These are phyloP conservation scores for Diaporthe citriasiana DNA, from an alignment of 2,329 filamentous ascomycete genomes.

Conservation along the genomic window DNA sequence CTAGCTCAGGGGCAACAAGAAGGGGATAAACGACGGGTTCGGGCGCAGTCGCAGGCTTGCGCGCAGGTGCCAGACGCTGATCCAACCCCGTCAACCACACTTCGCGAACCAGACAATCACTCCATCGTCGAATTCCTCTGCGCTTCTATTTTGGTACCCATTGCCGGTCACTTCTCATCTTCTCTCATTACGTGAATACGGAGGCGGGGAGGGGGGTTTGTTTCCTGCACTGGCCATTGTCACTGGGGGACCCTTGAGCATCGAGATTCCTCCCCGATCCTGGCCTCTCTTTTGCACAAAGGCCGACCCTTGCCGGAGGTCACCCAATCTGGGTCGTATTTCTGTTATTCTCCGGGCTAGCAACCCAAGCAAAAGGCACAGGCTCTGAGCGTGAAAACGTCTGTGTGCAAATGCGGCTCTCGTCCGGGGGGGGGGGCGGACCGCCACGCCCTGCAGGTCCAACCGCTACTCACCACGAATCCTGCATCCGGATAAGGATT, in stretches of 20 bases:
- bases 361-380: conserved; percentile 30
- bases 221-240: conserved; percentile 8
- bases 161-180: conserved; percentile 24
- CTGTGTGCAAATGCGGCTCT: conserved; percentile 39
- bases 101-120: conserved; percentile 22
- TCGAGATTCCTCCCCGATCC: conserved; percentile 6
- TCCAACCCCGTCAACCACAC: conserved; percentile 15
- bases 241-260: neutral
- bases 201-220: neutral
- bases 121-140: conserved; percentile 5
- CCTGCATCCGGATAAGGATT: conserved; percentile 12
- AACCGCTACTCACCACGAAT: conserved; percentile 9
- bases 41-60: neutral
- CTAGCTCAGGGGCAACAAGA: conserved; percentile 40
- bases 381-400: conserved; percentile 16
- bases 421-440: neutral
- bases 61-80: conserved; percentile 21
- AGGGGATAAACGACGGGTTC: conserved; percentile 12
- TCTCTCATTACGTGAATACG: conserved; percentile 30
- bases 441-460: conserved; percentile 1
- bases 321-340: conserved; percentile 21
- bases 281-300: conserved; percentile 5
- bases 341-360: conserved; percentile 31
- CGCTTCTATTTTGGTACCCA: conserved; percentile 29
- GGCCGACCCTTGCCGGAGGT: conserved; percentile 19